phyloP scores from a whole-genome alignment of 2,329 filamentous ascomycete genomes.

The Xylariales sp. region DNA sequence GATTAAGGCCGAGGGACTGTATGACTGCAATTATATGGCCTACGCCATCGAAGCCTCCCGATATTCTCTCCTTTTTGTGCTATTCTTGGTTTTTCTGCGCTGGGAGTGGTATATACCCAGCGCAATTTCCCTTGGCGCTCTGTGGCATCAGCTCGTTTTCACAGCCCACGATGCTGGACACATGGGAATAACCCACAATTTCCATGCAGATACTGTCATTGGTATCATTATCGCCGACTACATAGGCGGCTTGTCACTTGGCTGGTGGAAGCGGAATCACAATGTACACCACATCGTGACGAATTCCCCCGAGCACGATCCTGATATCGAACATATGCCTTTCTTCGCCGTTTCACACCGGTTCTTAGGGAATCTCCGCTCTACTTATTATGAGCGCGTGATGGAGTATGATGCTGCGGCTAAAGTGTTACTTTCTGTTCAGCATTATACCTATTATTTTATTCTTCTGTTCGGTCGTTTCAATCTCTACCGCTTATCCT shows the following conservation, averaged over 20 bases:
- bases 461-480: slow-evolving; percentile 78
- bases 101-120: slow-evolving; percentile 65
- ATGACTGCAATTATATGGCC: slow-evolving; percentile 75
- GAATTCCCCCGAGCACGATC: slow-evolving; percentile 91
- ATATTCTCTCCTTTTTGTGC: slow-evolving; percentile 63
- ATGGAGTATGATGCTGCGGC: slow-evolving; percentile 77
- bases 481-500: slow-evolving; percentile 81
- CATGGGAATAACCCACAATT: slow-evolving; percentile 94
- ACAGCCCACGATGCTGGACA: slow-evolving; percentile 93
- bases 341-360: slow-evolving; percentile 85
- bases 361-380: slow-evolving; percentile 67
- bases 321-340: slow-evolving; percentile 88
- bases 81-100: slow-evolving; percentile 58
- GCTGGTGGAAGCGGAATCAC: slow-evolving; percentile 97
- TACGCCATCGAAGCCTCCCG: slow-evolving; percentile 73
- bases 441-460: slow-evolving; percentile 80
- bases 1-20: slow-evolving; percentile 72
- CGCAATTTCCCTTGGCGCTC: slow-evolving; percentile 69
- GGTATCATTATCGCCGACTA: slow-evolving; percentile 90
- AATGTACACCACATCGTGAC: slow-evolving; percentile 97
- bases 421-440: slow-evolving; percentile 64
- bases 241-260: slow-evolving; percentile 80
- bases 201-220: slow-evolving; percentile 75
- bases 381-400: slow-evolving; percentile 77
- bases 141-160: slow-evolving; percentile 96